Evolutionary conservation across 345 rosid genomes (phyloP).

Genomic region (Citrus medica): DNA sequence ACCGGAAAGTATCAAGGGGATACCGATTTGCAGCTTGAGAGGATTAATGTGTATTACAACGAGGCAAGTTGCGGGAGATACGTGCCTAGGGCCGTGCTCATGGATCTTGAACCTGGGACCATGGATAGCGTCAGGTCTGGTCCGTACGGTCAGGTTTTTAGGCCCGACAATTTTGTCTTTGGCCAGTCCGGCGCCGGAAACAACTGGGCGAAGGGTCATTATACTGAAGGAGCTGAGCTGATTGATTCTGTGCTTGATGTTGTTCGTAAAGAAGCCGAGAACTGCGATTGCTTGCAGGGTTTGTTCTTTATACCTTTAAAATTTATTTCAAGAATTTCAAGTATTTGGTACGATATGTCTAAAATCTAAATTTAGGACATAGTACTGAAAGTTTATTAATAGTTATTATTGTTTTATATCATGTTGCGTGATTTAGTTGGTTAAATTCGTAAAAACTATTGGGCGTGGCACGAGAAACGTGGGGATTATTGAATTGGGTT

Average conservation of each 20-base stretch:
- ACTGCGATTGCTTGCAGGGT: constrained; percentile 43
- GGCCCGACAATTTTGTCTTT: constrained; percentile 45
- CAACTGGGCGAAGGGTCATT: constrained; percentile 48
- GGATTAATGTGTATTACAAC: constrained; percentile 40
- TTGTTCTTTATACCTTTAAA: neutral
- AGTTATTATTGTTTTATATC: neutral
- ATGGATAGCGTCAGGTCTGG: constrained; percentile 39
- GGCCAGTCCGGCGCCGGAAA: constrained; percentile 51
- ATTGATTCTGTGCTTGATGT: constrained; percentile 43
- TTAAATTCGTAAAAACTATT: neutral
- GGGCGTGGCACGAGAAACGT: neutral
- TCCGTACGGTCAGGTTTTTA: constrained; percentile 34
- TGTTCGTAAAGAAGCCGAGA: constrained; percentile 43
- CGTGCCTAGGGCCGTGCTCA: constrained; percentile 38
- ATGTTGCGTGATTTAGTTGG: neutral
- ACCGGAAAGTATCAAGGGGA: constrained; percentile 6
- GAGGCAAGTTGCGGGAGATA: constrained; percentile 38
- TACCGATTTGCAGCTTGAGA: constrained; percentile 1
- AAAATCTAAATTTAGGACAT: no score
- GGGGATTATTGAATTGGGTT: neutral
- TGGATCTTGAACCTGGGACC: constrained; percentile 45
- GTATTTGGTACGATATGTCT: no score
- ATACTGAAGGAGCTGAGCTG: constrained; percentile 42
- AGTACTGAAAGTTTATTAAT: neutral
- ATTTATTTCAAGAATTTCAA: neutral